phyloP scores from a whole-genome alignment of 306 rosid species.

The Dalbergia cochinchinensis region DNA sequence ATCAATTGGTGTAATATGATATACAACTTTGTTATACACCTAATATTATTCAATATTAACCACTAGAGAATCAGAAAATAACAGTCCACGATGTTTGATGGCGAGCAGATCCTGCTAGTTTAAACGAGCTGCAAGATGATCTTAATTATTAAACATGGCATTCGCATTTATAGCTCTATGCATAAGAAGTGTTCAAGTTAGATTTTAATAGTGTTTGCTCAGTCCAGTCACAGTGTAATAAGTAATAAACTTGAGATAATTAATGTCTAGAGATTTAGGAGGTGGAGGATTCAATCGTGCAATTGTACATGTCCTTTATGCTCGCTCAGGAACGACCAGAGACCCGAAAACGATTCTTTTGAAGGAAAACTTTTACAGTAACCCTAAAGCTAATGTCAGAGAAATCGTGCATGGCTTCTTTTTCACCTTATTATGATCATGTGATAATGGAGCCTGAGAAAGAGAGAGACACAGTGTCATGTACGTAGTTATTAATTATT shows the following conservation, averaged over 20 bases:
- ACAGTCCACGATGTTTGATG: too few species aligned
- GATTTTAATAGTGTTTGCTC: neutral
- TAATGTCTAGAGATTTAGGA: neutral
- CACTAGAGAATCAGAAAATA: neutral
- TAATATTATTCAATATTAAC: too few species aligned
- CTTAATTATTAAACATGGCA: too few species aligned
- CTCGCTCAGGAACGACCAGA: neutral
- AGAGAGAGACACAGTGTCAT: neutral
- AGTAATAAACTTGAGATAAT: neutral
- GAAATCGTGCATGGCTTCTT: neutral
- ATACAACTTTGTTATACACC: too few species aligned
- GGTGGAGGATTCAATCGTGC: too few species aligned
- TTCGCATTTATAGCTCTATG: neutral
- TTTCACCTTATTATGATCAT: neutral
- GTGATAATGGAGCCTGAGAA: constrained; percentile 26
- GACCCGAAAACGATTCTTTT: neutral
- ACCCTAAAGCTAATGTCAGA: constrained; percentile 25
- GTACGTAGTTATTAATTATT: constrained; percentile 8
- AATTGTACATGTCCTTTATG: neutral
- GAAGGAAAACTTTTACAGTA: constrained; percentile 4
- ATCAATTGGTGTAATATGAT: too few species aligned
- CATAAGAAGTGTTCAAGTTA: neutral
- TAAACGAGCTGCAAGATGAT: too few species aligned
- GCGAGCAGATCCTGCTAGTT: too few species aligned
- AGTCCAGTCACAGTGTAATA: neutral